A percentile compares a stretch with the other conserved stretches of the same genome.
These are phyloP conservation scores for Trichoderma asperelloides DNA, from an alignment of 495 filamentous ascomycete genomes.

Conservation along the genomic window DNA sequence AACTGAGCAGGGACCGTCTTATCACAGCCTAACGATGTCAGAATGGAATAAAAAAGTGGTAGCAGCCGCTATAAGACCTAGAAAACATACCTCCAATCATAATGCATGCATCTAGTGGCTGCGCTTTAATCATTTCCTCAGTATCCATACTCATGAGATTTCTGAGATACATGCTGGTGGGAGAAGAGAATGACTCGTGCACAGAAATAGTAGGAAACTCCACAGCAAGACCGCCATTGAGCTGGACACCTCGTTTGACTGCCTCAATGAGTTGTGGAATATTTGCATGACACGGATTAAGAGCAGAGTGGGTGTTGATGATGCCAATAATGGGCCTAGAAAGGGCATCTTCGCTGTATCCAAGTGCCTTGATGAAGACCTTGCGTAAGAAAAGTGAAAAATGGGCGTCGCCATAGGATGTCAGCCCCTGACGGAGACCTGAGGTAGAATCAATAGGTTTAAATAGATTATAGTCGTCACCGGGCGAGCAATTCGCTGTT, in stretches of 20 bases:
- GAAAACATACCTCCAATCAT: conserved; percentile 42
- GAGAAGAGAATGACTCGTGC: conserved; percentile 52
- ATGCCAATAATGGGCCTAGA: conserved; percentile 57
- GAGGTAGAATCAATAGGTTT: conserved; percentile 34
- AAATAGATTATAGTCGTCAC: conserved; percentile 45
- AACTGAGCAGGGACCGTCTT: conserved; percentile 63
- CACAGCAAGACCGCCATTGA: conserved; percentile 50
- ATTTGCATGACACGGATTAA: conserved; percentile 63
- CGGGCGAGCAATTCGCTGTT: background rate
- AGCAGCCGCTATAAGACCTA: background rate
- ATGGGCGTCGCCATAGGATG: conserved; percentile 59
- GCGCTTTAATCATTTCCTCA: conserved; percentile 59
- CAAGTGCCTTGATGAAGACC: conserved; percentile 61
- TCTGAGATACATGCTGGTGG: conserved; percentile 60
- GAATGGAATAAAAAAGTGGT: background rate
- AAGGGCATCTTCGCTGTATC: conserved; percentile 58
- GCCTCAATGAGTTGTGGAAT: conserved; percentile 61
- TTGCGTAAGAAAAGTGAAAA: conserved; percentile 66
- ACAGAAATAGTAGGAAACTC: conserved; percentile 62
- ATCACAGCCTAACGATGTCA: conserved; percentile 37
- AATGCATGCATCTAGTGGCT: conserved; percentile 55
- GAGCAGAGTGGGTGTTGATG: conserved; percentile 55
- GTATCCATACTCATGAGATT: conserved; percentile 69
- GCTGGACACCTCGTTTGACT: conserved; percentile 51
- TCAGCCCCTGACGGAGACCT: conserved; percentile 50